Percentiles rank a stretch among this genome's conserved stretches.
Conservation (phyloP, 176 grass and related monocot genomes). For the Phragmites australis region DNA sequence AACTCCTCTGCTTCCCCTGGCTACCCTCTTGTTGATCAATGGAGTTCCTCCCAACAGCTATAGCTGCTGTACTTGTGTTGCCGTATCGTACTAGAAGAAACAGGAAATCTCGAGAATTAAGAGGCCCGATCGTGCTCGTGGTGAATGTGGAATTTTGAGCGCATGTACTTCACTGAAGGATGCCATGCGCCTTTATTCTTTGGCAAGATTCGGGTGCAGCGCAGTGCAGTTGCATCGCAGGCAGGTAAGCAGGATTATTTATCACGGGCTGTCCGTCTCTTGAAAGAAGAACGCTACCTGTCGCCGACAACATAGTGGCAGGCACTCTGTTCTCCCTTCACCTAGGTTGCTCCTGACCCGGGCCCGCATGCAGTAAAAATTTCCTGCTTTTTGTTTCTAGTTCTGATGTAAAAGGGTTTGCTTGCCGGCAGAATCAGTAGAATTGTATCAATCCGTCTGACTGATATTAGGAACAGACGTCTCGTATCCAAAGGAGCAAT, state of each 20-base stretch:
- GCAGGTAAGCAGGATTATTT: constrained; percentile 15
- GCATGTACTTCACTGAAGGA: constrained; percentile 2
- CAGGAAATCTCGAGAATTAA: neutral
- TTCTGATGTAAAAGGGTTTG: neutral
- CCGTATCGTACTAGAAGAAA: neutral
- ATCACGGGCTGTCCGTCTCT: neutral
- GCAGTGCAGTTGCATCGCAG: neutral
- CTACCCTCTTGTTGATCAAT: constrained; percentile 4
- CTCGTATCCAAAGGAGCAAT: neutral
- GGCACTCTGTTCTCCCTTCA: neutral
- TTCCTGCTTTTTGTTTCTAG: neutral
- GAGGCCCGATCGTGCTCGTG: neutral
- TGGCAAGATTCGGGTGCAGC: constrained; percentile 16
- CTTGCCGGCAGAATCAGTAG: too few species aligned
- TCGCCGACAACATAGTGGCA: constrained; percentile 38
- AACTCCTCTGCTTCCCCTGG: neutral
- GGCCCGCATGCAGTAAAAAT: constrained; percentile 1
- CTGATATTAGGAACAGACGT: neutral
- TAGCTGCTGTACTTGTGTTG: constrained; percentile 22
- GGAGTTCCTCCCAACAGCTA: constrained; percentile 17
- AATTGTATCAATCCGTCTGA: too few species aligned
- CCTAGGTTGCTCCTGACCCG: neutral
- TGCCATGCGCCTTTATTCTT: constrained; percentile 26
- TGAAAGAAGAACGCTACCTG: constrained; percentile 24
- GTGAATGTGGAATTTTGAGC: constrained; percentile 5